A percentile compares a stretch with the other conserved stretches of the same genome.
Conservation (phyloP, 169 alveolate genomes). For the Plasmodium relictum region DNA sequence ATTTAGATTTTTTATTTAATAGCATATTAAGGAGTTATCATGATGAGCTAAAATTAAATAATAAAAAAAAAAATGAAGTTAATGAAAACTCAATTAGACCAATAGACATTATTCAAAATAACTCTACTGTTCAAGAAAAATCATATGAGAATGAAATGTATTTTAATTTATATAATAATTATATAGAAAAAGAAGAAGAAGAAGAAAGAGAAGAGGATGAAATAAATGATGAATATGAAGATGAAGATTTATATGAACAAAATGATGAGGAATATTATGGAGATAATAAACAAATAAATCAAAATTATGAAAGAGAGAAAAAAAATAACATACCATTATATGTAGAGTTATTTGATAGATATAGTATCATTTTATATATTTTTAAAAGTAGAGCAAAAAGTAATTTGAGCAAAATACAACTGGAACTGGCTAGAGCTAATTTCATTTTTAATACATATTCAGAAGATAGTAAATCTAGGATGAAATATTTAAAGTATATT, state of each 20-base stretch:
- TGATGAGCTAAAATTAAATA: conserved; percentile 46
- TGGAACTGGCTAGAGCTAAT: conserved; percentile 88
- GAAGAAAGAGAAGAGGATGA: neutral
- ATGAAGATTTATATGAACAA: neutral
- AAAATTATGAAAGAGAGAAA: neutral
- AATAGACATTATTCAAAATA: conserved; percentile 1
- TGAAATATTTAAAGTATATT: conserved; percentile 60
- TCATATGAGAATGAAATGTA: neutral
- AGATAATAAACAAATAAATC: neutral
- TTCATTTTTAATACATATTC: conserved; percentile 88
- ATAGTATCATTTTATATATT: conserved; percentile 88
- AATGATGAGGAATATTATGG: neutral
- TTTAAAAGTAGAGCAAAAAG: conserved; percentile 89
- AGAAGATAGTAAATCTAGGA: conserved; percentile 79
- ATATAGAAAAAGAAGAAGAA: conserved; percentile 23
- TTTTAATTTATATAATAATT: conserved; percentile 37
- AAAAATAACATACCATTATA: conserved; percentile 31
- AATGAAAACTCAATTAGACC: neutral
- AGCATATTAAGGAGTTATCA: conserved; percentile 46
- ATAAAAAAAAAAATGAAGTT: conserved; percentile 1
- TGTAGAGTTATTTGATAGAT: conserved; percentile 88
- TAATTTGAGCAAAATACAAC: conserved; percentile 82
- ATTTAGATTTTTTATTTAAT: conserved; percentile 84
- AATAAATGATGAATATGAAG: neutral
- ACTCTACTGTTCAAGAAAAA: neutral